Evolutionary conservation across 73 alveolate species (phyloP).

Genomic region (Effrenium voratum): DNA sequence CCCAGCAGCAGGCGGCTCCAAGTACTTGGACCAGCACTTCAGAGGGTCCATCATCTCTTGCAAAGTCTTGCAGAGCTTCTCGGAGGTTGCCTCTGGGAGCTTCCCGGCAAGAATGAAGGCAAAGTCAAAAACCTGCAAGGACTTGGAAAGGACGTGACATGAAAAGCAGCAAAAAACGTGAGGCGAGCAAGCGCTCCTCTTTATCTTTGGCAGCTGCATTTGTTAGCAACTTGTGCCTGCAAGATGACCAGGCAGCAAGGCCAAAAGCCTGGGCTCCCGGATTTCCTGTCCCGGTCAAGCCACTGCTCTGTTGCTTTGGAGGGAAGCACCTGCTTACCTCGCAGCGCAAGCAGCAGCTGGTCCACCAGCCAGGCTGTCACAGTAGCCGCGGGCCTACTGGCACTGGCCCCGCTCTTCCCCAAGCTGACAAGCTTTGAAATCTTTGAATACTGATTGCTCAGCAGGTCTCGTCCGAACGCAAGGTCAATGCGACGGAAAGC

Average conservation of each 20-base stretch:
- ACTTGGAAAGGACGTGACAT: not conserved
- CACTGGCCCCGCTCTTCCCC: not conserved
- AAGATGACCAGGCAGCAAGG: not conserved
- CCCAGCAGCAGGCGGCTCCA: not conserved
- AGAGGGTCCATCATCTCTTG: not conserved
- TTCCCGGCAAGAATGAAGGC: not conserved
- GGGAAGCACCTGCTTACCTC: not conserved
- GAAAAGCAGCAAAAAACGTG: not conserved
- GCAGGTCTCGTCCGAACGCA: not conserved
- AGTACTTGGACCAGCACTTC: conserved; percentile 7
- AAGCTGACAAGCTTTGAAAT: not conserved
- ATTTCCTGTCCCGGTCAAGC: conserved; percentile 36
- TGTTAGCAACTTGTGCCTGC: not conserved
- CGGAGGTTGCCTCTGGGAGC: not conserved
- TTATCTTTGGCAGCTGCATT: not conserved
- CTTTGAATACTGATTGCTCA: conserved; percentile 23
- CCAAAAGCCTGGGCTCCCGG: conserved; percentile 32
- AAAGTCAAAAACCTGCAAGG: conserved; percentile 10
- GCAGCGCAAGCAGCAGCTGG: conserved; percentile 14
- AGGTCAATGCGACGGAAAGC: conserved; percentile 8
- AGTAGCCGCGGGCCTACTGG: not conserved
- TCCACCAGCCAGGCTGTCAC: conserved; percentile 1
- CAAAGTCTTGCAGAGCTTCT: not conserved
- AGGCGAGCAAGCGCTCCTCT: no score
- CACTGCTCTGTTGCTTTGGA: conserved; percentile 26